Evolutionary conservation across 2,329 filamentous ascomycete genomes (phyloP).

Genomic region (Penicillium expansum): DNA sequence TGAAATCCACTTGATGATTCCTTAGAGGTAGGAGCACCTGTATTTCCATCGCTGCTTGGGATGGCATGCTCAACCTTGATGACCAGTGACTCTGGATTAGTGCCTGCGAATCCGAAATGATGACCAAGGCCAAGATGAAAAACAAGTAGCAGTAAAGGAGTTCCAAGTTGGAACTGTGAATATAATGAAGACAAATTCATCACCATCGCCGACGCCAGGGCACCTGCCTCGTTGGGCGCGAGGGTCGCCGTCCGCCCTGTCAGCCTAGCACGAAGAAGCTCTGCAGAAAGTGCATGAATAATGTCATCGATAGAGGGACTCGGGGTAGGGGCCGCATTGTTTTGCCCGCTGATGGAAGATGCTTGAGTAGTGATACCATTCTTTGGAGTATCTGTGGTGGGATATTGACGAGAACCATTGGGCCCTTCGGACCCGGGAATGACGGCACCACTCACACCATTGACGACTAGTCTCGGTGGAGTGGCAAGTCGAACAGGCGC

Average conservation of each 20-base stretch:
- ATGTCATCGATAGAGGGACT: conserved; percentile 34
- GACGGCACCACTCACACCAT: conserved; percentile 31
- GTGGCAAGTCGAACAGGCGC: conserved; percentile 45
- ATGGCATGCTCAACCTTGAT: conserved; percentile 24
- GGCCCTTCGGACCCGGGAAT: background rate
- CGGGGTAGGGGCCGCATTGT: conserved; percentile 4
- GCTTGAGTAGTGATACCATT: background rate
- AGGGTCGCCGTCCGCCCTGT: conserved; percentile 30
- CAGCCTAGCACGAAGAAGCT: conserved; percentile 32
- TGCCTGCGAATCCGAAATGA: conserved; percentile 33
- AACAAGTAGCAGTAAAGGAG: conserved; percentile 30
- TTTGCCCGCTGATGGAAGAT: background rate
- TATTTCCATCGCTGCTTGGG: background rate
- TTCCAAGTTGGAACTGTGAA: conserved; percentile 24
- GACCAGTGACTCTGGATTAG: conserved; percentile 24
- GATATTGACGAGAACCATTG: background rate
- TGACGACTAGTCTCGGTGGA: conserved; percentile 42
- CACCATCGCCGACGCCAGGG: conserved; percentile 33
- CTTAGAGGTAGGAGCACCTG: conserved; percentile 6
- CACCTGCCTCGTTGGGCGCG: conserved; percentile 30
- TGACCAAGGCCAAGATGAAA: conserved; percentile 39
- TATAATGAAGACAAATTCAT: conserved; percentile 31
- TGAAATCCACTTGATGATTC: conserved; percentile 10
- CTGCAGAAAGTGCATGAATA: conserved; percentile 30
- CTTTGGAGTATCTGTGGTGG: background rate